Evolutionary conservation across 73 alveolate species (phyloP), one percentile per base, ranked within the genome.

Genomic region (Paramecium sonneborni): DNA sequence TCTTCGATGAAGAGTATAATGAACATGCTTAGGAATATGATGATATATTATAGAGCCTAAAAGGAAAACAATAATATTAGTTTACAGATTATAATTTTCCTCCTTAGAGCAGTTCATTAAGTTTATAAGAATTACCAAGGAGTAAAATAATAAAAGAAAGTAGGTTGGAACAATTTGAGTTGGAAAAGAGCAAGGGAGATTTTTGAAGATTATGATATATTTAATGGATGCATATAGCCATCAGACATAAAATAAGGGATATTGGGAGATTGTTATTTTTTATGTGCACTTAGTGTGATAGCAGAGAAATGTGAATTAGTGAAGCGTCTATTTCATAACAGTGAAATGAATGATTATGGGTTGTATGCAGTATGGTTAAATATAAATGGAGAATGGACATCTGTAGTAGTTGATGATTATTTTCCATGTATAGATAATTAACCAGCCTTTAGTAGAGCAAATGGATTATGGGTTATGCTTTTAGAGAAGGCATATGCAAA

Each of bases 401-500:
- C 43, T 10, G 35, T 79, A 30, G 74, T 79, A 6, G 2, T 79
- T 39, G 90, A 79, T 44, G 90, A 79, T 24, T 46, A 79, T 23
- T 79, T 79, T 79, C 90, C 90, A 9, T 79, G 90, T 20, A 30
- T 34, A 28, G 38, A 72, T 9, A 72, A 72, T 72, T 30, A 8
- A 41, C 86, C 86, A 1, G 86, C 86, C 35, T 95, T 85, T 87
- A 91, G 62, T 76, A 96, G 95, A 91, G 98, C 96, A 9, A 43
- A 82, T n/a, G 97, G 93, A 41, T 92, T 97, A 46, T 98, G 99
- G 99, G 99, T 98, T 14, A 94, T 98, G 23, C 92, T 98, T 12
- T 87, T 98, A 26, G 99, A 98, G 94, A 98, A 98, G 92, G 99
- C 99, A 3, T 98, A 99, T 99, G 99, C 99, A 0, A 98, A 98